Evolutionary conservation across 2,329 filamentous ascomycete genomes (phyloP).

Genomic region (Fusarium devonianum): DNA sequence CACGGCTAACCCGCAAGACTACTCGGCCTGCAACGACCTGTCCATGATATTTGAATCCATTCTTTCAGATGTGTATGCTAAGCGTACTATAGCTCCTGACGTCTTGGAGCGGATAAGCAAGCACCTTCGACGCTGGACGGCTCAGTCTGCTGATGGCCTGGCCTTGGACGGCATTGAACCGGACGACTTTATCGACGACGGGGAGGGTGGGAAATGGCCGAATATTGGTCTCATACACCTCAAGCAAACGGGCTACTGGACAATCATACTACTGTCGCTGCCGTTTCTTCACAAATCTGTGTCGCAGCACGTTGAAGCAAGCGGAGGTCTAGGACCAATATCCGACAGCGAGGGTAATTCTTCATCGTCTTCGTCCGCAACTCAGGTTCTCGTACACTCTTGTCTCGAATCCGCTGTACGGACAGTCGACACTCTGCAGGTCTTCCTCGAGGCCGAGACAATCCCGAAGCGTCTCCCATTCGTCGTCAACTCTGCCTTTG

Average conservation of each 20-base stretch:
- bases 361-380: constrained; percentile 20
- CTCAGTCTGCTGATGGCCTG: constrained; percentile 29
- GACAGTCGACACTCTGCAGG: constrained; percentile 49
- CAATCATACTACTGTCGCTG: constrained; percentile 48
- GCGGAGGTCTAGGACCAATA: constrained; percentile 23
- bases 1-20: constrained; percentile 31
- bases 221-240: constrained; percentile 43
- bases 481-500: constrained; percentile 55
- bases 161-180: constrained; percentile 30
- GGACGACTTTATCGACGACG: constrained; percentile 26
- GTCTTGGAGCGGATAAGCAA: constrained; percentile 41
- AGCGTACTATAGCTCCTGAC: constrained; percentile 41
- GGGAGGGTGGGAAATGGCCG: constrained; percentile 30
- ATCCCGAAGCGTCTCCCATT: constrained; percentile 54
- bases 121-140: constrained; percentile 35
- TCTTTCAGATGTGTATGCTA: constrained; percentile 46
- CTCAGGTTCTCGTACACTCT: constrained; percentile 43
- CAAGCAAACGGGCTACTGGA: constrained; percentile 50
- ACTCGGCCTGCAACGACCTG: constrained; percentile 44
- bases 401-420: constrained; percentile 48
- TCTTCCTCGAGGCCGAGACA: constrained; percentile 43
- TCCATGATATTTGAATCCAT: constrained; percentile 49
- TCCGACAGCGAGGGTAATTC: constrained; percentile 5
- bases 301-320: constrained; percentile 33
- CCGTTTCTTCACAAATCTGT: constrained; percentile 47